Evolutionary conservation across 345 rosid genomes (phyloP), one percentile per base, ranked within the genome.

Genomic region (Litchi chinensis): DNA sequence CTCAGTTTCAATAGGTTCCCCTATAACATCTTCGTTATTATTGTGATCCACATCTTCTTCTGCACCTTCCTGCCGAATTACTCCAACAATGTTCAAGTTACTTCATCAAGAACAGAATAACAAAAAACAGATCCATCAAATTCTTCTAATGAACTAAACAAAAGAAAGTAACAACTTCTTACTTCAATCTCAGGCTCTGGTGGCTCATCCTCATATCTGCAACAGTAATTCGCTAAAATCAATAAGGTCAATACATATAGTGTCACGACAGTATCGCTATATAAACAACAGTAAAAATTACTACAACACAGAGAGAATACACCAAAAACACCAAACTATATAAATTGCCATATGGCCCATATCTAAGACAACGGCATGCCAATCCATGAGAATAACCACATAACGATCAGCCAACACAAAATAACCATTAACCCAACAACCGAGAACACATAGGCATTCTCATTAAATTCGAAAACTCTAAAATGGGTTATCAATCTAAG

Each of bases 181-280:
- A 92, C 99, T 69, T 95, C 99, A 59, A 91, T 82, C 44, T 95
- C 97, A 46, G 96, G 95, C 92, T 95, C 95, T 10, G 82, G 78
- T 43, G 98, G 98, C 89, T 92, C 98, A 28, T 95, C 98, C 74
- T 91, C 97, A 22, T 95, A 93, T 50, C 98, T 92, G 86, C 79
- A 89, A 65, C 41, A 79, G 70, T 6, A 57, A 28, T 74, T 79
- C 16, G 40, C 68, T 21, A 7, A 60, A 3, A 46, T 64, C 3
- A 60, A 65, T 77, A 43, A 79, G 54, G 24, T 79, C 37, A 8
- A 54, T 24, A 40, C 60, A 4, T 13, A 21, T 15, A 22, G 4
- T 15, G 11, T 46, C 12, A 4, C 2, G 4, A 26, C 37, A 46
- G 8, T 26, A 56, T 11, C 2, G 39, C 9, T 46, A 6, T 1